Base-by-base conservation (phyloP, 2,329 filamentous ascomycete genomes). In the Trichophyton schoenleinii region DNA sequence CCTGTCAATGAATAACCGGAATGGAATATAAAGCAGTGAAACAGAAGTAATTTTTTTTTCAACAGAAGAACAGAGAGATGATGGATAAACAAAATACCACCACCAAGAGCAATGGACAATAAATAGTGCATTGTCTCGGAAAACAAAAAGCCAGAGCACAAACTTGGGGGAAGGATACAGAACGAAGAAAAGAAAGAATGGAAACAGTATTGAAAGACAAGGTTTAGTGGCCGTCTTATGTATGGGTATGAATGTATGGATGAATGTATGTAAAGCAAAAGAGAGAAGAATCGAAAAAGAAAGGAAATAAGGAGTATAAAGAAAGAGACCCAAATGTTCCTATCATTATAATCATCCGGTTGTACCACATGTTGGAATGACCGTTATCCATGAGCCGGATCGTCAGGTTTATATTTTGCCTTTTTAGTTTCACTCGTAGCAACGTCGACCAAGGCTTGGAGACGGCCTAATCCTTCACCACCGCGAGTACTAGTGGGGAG, bases 361-460 rank as follows among this genome's bases (percentile, higher is more conserved):
- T 31, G 22, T 25, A 31, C 49, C 25, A 7, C 28, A 8, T 53
- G 34, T n/a, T 31, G 9, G 22, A n/a, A 53, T 22, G 18, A 18
- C 44, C 44, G 44, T 48, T 18, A 25, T 25, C 18, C n/a, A 9
- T 25, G 20, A 48, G 20, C 7, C 3, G 9, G n/a, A 20, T 11
- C 20, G 20, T 22, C 18, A 53, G 11, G 13, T 1, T 31, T 31
- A 13, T 31, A 53, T 31, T 53, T 31, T 4, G 49, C 31, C 6
- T 58, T n/a, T 22, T 58, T 41, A 25, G 41, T 60, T 55, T 66
- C 77, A 60, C 76, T 77, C 5, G 78, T 79, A 38, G 78, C 78
- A 59, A 79, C 77, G 25, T 78, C 78, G 46, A 79, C 78, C 55
- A 80, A 73, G 58, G 77, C 77, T 64, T 80, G 77, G n/a, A 80